Conservation (phyloP, 768 basidiomycete genomes). For the Phaeolepiota aurea region DNA sequence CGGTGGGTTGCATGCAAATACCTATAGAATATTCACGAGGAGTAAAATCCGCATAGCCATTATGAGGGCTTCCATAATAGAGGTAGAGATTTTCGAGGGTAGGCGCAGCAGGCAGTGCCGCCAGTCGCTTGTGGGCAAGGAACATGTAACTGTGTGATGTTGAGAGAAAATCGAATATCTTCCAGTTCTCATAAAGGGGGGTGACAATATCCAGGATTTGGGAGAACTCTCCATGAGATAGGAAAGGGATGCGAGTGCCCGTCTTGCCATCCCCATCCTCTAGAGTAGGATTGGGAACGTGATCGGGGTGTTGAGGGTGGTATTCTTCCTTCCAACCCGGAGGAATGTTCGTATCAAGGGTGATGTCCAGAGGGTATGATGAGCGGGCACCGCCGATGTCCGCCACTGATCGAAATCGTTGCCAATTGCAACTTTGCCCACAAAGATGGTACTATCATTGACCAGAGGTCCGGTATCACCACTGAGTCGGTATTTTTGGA, state of each 20-base stretch:
- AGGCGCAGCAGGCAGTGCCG: conserved; percentile 38
- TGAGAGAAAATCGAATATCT: conserved; percentile 36
- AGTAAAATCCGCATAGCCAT: conserved; percentile 29
- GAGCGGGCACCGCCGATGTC: conserved; percentile 35
- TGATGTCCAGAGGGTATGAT: conserved; percentile 34
- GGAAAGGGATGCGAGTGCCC: too few relatives aligned
- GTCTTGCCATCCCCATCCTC: background rate
- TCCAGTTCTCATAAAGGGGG: conserved; percentile 50
- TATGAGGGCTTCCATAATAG: conserved; percentile 46
- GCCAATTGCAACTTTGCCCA: conserved; percentile 29
- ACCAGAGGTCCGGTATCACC: too few relatives aligned
- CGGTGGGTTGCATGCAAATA: too few relatives aligned
- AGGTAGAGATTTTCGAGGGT: conserved; percentile 45
- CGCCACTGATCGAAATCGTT: conserved; percentile 19
- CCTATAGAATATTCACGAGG: conserved; percentile 34
- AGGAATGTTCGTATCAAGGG: conserved; percentile 24
- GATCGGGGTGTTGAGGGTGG: too few relatives aligned
- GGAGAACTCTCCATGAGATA: conserved; percentile 16
- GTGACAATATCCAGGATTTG: conserved; percentile 34
- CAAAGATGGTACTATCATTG: too few relatives aligned
- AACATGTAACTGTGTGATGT: conserved; percentile 39
- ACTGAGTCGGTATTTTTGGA: too few relatives aligned
- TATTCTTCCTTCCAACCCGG: too few relatives aligned
- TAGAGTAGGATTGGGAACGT: conserved; percentile 3
- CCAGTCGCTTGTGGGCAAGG: conserved; percentile 30